Evolutionary conservation across 2,329 filamentous ascomycete genomes (phyloP), one percentile per base, ranked within the genome.

Genomic region (Mycosphaerella sp.): DNA sequence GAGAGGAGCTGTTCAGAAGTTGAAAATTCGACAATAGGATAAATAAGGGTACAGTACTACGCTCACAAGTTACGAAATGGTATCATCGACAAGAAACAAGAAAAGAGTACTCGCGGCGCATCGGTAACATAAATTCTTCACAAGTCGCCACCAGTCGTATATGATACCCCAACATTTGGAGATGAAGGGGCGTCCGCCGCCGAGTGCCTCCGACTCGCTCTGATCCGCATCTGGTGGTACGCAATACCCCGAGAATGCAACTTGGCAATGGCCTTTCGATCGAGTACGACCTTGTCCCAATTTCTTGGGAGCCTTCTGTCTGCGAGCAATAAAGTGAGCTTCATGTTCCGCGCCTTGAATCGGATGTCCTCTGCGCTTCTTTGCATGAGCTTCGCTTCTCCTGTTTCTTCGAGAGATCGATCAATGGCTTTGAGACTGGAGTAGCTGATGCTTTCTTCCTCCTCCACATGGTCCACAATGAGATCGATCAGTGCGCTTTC

Each of bases 291-390:
- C 3, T 64, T 44, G 2, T 75, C 67, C 60, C 77, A 77, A 55
- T 75, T 73, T n/a, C 48, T 34, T 1, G 76, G 76, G 12, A 79
- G 59, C 14, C 58, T 59, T 4, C 57, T 36, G n/a, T 59, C 54
- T 17, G 67, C 58, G 74, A 72, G 73, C 2, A 77, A 50, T 48
- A 64, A 73, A 6, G 67, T 67, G 40, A 73, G 67, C 62, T 78
- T 79, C 54, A 82, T 66, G 56, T 80, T 81, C 48, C 80, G 72
- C 3, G 78, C 80, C 56, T 70, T 70, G 64, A 70, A 70, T 9
- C 69, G 54, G 10, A 71, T 56, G 45, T 80, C 76, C 2, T 80
- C 77, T 55, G 83, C 77, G 5, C 66, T 70, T 2, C 80, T 72
- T 1, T 61, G 57, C 3, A 51, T 53, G 14, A 79, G 62, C 41